Percentiles rank a stretch among this genome's conserved stretches.
These are phyloP conservation scores for Globisporangium viniferum DNA, from an alignment of 352 stramenopile genomes.

Conservation along the genomic window DNA sequence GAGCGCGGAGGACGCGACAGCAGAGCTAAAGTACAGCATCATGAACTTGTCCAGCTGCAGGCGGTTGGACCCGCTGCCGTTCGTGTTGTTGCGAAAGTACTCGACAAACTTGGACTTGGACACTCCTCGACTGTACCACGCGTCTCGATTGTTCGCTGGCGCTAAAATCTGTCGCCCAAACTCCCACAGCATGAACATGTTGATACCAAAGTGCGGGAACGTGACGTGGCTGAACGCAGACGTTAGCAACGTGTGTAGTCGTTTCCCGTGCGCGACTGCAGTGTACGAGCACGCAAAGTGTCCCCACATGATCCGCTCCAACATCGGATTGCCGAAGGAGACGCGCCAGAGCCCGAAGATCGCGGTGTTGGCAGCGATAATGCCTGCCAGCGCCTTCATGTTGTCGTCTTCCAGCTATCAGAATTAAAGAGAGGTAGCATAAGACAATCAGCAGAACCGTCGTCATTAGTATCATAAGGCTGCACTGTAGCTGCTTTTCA, in stretches of 20 bases:
- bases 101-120: constrained; percentile 46
- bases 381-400: constrained; percentile 42
- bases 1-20: constrained; percentile 61
- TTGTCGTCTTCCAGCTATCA: constrained; percentile 60
- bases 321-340: constrained; percentile 38
- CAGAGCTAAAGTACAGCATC: constrained; percentile 68
- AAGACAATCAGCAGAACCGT: too few relatives aligned
- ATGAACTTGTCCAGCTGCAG: constrained; percentile 65
- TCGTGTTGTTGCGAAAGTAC: constrained; percentile 28
- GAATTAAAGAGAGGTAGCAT: not conserved
- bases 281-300: constrained; percentile 84
- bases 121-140: constrained; percentile 53
- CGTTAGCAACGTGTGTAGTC: constrained; percentile 71
- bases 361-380: constrained; percentile 68
- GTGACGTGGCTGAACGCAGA: constrained; percentile 85
- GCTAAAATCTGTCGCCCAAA: constrained; percentile 71
- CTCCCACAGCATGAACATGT: constrained; percentile 90
- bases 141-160: constrained; percentile 33
- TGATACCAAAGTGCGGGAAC: constrained; percentile 76
- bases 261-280: constrained; percentile 57
- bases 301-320: constrained; percentile 78
- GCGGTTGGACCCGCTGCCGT: constrained; percentile 22
- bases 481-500: not conserved
- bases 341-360: constrained; percentile 74
- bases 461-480: not conserved